Evolutionary conservation across 2,329 filamentous ascomycete species (phyloP).

Genomic region (Aspergillus sclerotialis): DNA sequence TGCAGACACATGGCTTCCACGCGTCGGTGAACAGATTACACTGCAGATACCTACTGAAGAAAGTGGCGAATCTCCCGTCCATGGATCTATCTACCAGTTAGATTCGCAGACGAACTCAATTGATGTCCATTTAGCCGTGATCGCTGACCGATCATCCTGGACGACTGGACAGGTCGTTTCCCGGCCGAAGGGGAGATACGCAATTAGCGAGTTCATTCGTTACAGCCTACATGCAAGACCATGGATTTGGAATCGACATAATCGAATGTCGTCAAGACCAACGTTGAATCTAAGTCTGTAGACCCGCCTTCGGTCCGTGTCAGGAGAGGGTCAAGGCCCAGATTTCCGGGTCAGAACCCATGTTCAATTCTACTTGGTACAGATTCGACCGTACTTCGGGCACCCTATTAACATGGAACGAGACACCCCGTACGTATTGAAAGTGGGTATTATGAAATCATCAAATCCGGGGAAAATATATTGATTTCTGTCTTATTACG

Average conservation of each 20-base stretch:
- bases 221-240: too few species aligned
- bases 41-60: neutral
- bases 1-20: neutral
- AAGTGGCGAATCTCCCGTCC: neutral
- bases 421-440: neutral
- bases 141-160: too few species aligned
- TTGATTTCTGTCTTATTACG: neutral
- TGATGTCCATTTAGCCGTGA: neutral
- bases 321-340: too few species aligned
- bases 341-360: neutral
- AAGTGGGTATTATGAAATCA: neutral
- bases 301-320: neutral
- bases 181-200: too few species aligned
- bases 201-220: too few species aligned
- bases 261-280: too few species aligned
- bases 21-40: neutral
- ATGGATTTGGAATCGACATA: too few species aligned
- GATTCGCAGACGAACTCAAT: too few species aligned
- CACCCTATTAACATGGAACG: neutral
- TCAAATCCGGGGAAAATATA: neutral
- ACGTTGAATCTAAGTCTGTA: neutral
- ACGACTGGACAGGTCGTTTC: too few species aligned
- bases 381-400: too few species aligned
- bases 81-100: neutral
- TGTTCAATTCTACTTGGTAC: too few species aligned